These are phyloP conservation scores for Gloeophyllum trabeum DNA, from an alignment of 768 basidiomycete genomes.

Conservation along the genomic window DNA sequence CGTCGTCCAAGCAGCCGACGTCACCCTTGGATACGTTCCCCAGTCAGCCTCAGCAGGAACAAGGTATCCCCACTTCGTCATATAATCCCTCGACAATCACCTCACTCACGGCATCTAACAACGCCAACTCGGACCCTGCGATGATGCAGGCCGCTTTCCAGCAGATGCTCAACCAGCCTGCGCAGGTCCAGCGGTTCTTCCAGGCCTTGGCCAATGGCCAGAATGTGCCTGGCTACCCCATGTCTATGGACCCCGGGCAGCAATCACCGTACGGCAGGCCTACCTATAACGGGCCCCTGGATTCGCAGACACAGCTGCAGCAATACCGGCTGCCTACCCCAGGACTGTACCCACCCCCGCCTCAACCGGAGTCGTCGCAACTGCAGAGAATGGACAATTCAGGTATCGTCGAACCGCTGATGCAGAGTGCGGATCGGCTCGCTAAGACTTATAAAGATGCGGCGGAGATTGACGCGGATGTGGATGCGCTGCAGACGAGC, in stretches of 20 bases:
- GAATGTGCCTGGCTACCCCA: conserved; percentile 5
- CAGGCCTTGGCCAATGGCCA: conserved; percentile 14
- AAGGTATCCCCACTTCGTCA: too few relatives aligned
- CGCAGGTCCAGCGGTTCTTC: conserved; percentile 45
- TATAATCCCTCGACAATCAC: conserved; percentile 2
- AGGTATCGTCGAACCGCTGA: conserved; percentile 17
- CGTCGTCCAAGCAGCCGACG: too few relatives aligned
- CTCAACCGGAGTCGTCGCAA: neutral
- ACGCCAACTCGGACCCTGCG: conserved; percentile 21
- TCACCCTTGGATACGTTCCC: too few relatives aligned
- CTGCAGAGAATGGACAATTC: neutral
- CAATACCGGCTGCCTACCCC: neutral
- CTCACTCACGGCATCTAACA: conserved; percentile 2
- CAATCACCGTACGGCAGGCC: neutral
- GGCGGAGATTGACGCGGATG: conserved; percentile 58
- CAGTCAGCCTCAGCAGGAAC: too few relatives aligned
- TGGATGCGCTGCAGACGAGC: conserved; percentile 54
- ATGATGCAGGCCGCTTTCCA: conserved; percentile 40
- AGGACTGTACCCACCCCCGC: neutral
- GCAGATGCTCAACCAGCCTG: conserved; percentile 36
- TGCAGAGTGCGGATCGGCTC: conserved; percentile 29
- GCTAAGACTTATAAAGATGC: conserved; percentile 50
- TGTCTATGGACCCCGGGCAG: neutral
- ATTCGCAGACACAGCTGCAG: neutral
- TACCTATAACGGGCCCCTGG: neutral